Base-by-base conservation (phyloP, 2,329 filamentous ascomycete genomes). In the Colletotrichum cuscutae region DNA sequence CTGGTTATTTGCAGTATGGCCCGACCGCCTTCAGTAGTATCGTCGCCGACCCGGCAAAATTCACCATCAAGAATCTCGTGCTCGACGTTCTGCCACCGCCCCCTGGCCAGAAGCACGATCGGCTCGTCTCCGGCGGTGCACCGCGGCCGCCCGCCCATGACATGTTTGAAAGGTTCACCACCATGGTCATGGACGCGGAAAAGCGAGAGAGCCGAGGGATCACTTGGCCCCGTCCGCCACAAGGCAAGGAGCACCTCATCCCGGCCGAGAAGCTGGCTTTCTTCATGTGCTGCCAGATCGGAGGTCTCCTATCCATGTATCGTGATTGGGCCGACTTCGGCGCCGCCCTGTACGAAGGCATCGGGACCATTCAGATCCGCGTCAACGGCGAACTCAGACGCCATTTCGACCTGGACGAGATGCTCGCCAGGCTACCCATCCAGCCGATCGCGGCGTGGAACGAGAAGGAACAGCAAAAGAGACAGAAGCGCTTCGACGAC, bases 261-360 rank as follows among this genome's bases (percentile, higher is more conserved):
- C 68, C 68, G 13, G 74, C 72, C 24, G 74, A 75, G 57, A 75
- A 74, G 72, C 63, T 75, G 35, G 74, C 68, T 68, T 74, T 75
- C 68, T 75, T 75, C 65, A 69, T 75, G 59, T 74, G 71, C 56
- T 59, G 65, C 53, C 72, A 68, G 61, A 53, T 75, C n/a, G 68
- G 67, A 19, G 67, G 68, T 22, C 67, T 75, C n/a, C 62, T 75
- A 4, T 68, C 71, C 35, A 68, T 74, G 68, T 68, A 74, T 52
- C 60, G 68, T 22, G 69, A 73, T 60, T 66, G 62, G 72, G 73
- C 68, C 62, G 72, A 75, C 69, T 68, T 73, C 52, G 74, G 74
- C 54, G 63, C 54, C 22, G 32, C 64, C 46, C 56, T 75, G 6
- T 75, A 73, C 46, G 59, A 75, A 30, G 72, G 73, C 11, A 59